Base-by-base conservation (phyloP, 2,329 filamentous ascomycete genomes). In the Hypoxylon sp. region DNA sequence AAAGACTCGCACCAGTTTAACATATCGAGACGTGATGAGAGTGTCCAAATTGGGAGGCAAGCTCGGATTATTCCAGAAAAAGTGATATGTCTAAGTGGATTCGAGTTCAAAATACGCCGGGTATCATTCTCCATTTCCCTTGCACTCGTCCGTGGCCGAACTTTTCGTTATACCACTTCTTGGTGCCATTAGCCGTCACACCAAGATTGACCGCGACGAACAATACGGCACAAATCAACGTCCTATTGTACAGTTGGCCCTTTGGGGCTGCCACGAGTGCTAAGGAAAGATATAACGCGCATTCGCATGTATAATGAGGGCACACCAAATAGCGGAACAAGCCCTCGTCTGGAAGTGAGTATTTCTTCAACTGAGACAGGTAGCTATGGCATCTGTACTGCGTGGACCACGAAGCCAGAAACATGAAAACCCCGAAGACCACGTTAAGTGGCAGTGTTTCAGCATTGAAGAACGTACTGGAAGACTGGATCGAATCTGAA, bases 271-370 rank as follows among this genome's bases (percentile, higher is more conserved):
- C 90, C 42, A 92, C 79, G 50, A 96, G 81, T 2, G 93, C 87
- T 71, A 99, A 81, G n/a, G 91, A 87, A 19, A 94, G 77, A 78
- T 99, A 98, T 65, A 98, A 88, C 44, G 92, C 78, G 77, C 93
- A 94, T 81, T 98, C 96, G 75, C 91, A 93, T 3, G 92, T 92
- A 80, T 98, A 99, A 81, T 99, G 96, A 17, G 96, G 94, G 74
- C 92, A 97, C 42, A 98, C 81, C 22, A 97, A 80, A 63, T 85
- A 84, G 48, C 84, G 84, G 79, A 98, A 99, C 63, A 92, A 81
- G 2, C 91, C 90, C 66, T 91, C 86, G 2, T 86, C 83, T 0
- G 95, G 95, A 24, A 98, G 84, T 10, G 92, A 92, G 80, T 99
- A 98, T 77, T 94, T 95, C 77, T 89, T 88, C 66, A 96, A 81